Evolutionary conservation across 2,329 filamentous ascomycete genomes (phyloP).

Genomic region (Calonectria henricotiae): DNA sequence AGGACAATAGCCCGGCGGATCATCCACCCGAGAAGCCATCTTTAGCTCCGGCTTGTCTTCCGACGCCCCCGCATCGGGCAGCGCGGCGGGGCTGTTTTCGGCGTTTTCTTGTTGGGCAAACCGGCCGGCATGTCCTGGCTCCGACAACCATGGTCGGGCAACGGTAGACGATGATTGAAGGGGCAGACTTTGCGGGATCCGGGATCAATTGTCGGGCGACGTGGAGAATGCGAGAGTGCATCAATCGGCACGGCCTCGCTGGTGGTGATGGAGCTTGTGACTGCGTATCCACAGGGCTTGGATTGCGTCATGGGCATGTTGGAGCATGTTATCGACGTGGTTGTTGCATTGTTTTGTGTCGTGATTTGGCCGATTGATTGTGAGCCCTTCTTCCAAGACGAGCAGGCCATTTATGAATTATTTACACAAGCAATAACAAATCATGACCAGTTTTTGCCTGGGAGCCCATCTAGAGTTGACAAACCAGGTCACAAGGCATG

Average conservation of each 20-base stretch:
- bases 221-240: background rate
- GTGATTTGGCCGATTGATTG: background rate
- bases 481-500: conserved; percentile 17
- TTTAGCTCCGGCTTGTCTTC: background rate
- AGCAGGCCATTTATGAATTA: background rate
- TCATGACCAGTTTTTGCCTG: conserved; percentile 27
- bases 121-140: background rate
- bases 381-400: background rate
- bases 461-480: conserved; percentile 15
- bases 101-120: background rate
- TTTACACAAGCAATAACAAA: background rate
- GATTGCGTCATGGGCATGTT: background rate
- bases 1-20: background rate
- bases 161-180: too few relatives aligned
- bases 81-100: background rate
- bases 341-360: background rate
- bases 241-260: background rate
- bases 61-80: conserved; percentile 10
- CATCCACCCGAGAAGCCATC: conserved; percentile 4
- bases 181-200: background rate
- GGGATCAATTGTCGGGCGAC: background rate
- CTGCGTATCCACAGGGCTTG: background rate
- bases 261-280: background rate
- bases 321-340: conserved; percentile 8
- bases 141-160: background rate